Conservation (phyloP, 2,329 filamentous ascomycete species). For the Monilinia vaccinii-corymbosi region DNA sequence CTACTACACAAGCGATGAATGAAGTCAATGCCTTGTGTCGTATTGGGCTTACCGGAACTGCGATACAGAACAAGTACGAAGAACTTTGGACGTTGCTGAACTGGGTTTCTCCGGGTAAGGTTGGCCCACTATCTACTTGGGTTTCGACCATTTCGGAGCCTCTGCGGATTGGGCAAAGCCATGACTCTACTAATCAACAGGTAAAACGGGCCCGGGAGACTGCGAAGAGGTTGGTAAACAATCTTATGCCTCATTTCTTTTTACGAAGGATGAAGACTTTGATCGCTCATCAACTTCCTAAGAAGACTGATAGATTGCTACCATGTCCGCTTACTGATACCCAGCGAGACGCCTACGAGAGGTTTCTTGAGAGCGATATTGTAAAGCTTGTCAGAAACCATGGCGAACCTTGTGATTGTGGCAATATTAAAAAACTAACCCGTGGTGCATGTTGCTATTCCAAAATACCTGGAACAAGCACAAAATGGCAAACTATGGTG, state of each 20-base stretch:
- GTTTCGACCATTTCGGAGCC: conserved; percentile 68
- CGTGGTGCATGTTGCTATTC: conserved; percentile 74
- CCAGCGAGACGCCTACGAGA: conserved; percentile 75
- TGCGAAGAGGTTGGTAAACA: conserved; percentile 75
- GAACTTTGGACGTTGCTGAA: conserved; percentile 94
- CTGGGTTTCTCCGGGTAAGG: conserved; percentile 82
- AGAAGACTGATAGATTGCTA: conserved; percentile 88
- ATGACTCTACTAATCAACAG: conserved; percentile 78
- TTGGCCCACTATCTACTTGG: conserved; percentile 66
- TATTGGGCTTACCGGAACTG: conserved; percentile 88
- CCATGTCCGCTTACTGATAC: conserved; percentile 84
- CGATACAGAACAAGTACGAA: conserved; percentile 96
- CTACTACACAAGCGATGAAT: conserved; percentile 78
- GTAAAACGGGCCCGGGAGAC: conserved; percentile 73
- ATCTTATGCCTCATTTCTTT: conserved; percentile 83
- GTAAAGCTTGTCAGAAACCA: conserved; percentile 60
- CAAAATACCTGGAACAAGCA: conserved; percentile 37
- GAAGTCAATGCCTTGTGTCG: conserved; percentile 85
- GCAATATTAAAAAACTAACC: conserved; percentile 47
- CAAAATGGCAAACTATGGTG: conserved; percentile 53
- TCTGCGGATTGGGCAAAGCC: conserved; percentile 70
- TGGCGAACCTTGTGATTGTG: conserved; percentile 60
- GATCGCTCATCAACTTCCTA: conserved; percentile 85
- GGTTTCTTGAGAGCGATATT: conserved; percentile 64
- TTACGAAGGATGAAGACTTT: conserved; percentile 86